These are phyloP conservation scores for Pseudonitzschia pungens DNA, from an alignment of 108 stramenopile species.

Conservation along the genomic window DNA sequence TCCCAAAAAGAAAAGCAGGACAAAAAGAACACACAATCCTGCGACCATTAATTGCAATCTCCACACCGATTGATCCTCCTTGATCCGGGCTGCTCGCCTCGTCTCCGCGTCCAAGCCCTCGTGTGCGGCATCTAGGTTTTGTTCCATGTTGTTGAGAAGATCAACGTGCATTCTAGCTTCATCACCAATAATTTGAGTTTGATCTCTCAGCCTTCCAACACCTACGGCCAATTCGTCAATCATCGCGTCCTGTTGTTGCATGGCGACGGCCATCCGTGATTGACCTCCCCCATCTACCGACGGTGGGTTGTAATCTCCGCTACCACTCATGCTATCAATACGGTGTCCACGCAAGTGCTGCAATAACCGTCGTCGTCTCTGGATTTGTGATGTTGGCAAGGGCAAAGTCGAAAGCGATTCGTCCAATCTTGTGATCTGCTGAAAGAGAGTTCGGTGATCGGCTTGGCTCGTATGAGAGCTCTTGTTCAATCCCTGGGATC, in stretches of 20 bases:
- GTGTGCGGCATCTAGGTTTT: conserved; percentile 81
- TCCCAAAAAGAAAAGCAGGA: conserved; percentile 80
- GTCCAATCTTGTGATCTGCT: conserved; percentile 35
- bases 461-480: background rate
- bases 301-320: conserved; percentile 11
- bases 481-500: conserved; percentile 33
- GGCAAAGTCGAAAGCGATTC: conserved; percentile 29
- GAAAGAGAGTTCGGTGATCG: conserved; percentile 24
- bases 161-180: conserved; percentile 84
- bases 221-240: conserved; percentile 89
- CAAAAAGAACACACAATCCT: conserved; percentile 68
- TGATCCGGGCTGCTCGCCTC: conserved; percentile 66
- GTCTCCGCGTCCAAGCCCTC: conserved; percentile 82
- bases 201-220: conserved; percentile 80
- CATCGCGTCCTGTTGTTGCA: conserved; percentile 89
- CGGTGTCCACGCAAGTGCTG: conserved; percentile 38
- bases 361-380: conserved; percentile 52
- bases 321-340: conserved; percentile 8
- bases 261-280: conserved; percentile 50
- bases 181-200: conserved; percentile 82
- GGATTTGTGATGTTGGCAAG: conserved; percentile 41
- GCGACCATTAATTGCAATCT: conserved; percentile 80
- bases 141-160: conserved; percentile 87
- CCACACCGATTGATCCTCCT: conserved; percentile 83
- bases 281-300: background rate